phyloP scores from a whole-genome alignment of 345 rosid genomes.

The Crucihimalaya himalaica region DNA sequence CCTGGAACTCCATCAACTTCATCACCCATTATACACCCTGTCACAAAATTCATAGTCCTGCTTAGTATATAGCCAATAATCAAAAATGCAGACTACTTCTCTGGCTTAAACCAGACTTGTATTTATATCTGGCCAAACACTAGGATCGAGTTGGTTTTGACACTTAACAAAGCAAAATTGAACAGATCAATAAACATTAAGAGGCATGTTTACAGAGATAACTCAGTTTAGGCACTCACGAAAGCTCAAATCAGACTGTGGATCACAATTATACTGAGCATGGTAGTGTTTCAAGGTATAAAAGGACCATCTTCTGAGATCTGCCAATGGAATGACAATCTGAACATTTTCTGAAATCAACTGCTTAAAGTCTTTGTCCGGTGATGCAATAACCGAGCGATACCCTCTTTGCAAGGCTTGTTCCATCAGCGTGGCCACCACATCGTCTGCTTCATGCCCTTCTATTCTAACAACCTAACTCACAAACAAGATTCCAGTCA shows the following conservation, averaged over 20 bases:
- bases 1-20: conserved; percentile 93
- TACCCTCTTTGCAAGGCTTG: conserved; percentile 72
- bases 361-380: conserved; percentile 98
- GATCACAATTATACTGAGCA: conserved; percentile 83
- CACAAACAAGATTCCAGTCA: conserved; percentile 26
- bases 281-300: conserved; percentile 78
- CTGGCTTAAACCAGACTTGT: background rate
- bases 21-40: conserved; percentile 91
- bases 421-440: conserved; percentile 72
- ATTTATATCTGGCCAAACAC: background rate
- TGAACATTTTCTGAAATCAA: conserved; percentile 89
- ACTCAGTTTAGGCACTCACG: conserved; percentile 50
- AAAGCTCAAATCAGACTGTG: conserved; percentile 80
- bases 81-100: background rate
- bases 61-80: background rate
- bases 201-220: background rate
- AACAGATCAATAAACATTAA: background rate
- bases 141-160: background rate
- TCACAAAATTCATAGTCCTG: conserved; percentile 8
- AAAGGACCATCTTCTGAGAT: conserved; percentile 83
- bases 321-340: conserved; percentile 76
- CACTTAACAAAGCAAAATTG: background rate
- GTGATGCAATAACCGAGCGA: conserved; percentile 79
- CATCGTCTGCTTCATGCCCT: conserved; percentile 93
- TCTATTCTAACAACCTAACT: conserved; percentile 66